Percentiles rank a stretch among this genome's conserved stretches.
Conservation (phyloP, 2,329 filamentous ascomycete genomes). For the Trichoderma koningii region DNA sequence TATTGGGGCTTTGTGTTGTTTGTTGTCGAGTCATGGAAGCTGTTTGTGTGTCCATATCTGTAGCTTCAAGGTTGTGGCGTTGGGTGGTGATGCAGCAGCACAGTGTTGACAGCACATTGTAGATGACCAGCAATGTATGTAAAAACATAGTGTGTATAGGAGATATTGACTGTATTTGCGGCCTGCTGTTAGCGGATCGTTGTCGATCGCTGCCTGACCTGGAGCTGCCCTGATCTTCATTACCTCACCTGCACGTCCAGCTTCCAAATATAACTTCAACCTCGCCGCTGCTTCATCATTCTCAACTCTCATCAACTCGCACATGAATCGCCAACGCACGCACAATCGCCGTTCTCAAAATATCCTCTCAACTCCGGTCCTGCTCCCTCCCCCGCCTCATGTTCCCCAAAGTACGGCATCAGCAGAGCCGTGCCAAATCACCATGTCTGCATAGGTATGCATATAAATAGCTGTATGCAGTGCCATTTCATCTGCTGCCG, state of each 20-base stretch:
- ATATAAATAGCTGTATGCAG: constrained; percentile 12
- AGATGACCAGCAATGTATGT: neutral
- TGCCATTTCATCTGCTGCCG: constrained; percentile 1
- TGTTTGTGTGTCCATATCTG: neutral
- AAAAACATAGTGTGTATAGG: neutral
- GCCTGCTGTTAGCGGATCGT: neutral
- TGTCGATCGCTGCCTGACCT: neutral
- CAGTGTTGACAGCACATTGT: neutral
- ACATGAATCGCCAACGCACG: neutral
- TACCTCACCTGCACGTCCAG: neutral
- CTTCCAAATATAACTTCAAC: constrained; percentile 8
- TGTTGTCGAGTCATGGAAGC: neutral
- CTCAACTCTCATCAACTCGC: neutral
- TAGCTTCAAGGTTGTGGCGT: neutral
- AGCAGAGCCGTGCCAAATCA: neutral
- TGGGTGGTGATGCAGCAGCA: neutral
- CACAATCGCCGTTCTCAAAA: constrained; percentile 1
- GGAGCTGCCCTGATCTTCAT: neutral
- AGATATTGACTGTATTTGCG: neutral
- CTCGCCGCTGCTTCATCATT: neutral
- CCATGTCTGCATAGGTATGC: neutral
- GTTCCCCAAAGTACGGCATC: no score
- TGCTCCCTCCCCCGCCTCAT: neutral
- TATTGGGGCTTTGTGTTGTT: neutral
- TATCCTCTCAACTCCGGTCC: neutral